Evolutionary conservation across 169 alveolate genomes (phyloP), one percentile per base, ranked within the genome.

Genomic region (Plasmodium chabaudi): DNA sequence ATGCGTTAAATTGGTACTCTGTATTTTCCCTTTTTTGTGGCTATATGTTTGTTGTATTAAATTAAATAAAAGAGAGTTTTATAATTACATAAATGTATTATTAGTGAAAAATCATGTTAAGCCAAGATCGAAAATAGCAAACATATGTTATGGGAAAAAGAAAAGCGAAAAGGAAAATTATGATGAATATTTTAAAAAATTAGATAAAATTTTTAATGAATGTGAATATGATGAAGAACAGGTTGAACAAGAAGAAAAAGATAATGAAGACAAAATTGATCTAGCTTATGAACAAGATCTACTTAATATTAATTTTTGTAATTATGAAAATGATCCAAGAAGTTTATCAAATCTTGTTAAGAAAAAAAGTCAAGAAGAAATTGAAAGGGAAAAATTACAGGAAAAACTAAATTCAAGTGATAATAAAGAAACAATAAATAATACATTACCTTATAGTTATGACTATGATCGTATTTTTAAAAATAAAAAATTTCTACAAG

Each of bases 241-340:
- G 27, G 74, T 77, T n/a, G 79, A 64, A 46, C 70, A 77, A 64
- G 89, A 77, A 44, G 89, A 77, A 68, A 77, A 44, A n/a, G 65
- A 69, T 42, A 77, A 64, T 10, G 89, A 77, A 57, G 57, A 65
- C 12, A 70, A 77, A 53, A 57, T 77, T 46, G 72, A 77, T 23
- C 56, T 57, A 15, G 21, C 65, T 25, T 34, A 61, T 12, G 89
- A 77, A 68, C 64, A 77, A 42, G 89, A 77, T 21, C 57, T 77
- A 34, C 69, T 77, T 12, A 77, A 77, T 6, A 68, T 77, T 19
- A 77, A 77, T 64, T 77, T 77, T 44, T 64, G 89, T 51, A 77
- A 77, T 56, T 77, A 64, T 77, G 89, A 77, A 68, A 77, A 68
- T 21, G 89, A 77, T 68, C 89, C 89, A 12, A 49, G 89, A 56